Percentiles rank a stretch among this genome's conserved stretches.
Evolutionary conservation across 805 yeast genomes (phyloP).

Genomic region (Lachancea lanzarotensis): DNA sequence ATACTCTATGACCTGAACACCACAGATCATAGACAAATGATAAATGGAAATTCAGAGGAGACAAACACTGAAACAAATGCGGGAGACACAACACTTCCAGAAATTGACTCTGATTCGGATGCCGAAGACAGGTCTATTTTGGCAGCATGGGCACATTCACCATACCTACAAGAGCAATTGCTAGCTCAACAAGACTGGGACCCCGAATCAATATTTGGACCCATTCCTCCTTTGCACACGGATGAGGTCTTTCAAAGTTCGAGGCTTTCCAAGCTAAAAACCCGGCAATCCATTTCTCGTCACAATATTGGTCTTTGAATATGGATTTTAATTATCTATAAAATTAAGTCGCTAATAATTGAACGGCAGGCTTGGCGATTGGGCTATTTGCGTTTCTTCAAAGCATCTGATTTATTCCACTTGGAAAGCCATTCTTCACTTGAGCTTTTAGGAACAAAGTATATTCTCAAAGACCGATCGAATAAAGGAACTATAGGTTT

Average conservation of each 20-base stretch:
- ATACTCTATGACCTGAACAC: constrained; percentile 26
- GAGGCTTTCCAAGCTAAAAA: constrained; percentile 42
- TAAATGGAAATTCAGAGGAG: constrained; percentile 14
- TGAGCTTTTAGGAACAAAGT: constrained; percentile 70
- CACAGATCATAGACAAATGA: constrained; percentile 26
- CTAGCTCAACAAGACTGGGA: constrained; percentile 46
- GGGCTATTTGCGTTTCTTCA: constrained; percentile 37
- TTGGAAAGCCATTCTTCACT: constrained; percentile 55
- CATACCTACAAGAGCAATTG: constrained; percentile 43
- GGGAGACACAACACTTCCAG: constrained; percentile 35
- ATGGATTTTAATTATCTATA: background rate
- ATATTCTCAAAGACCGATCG: constrained; percentile 64
- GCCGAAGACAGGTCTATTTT: constrained; percentile 45
- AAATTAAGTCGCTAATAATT: background rate
- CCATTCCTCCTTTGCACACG: constrained; percentile 60
- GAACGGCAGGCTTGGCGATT: background rate
- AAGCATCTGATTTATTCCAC: constrained; percentile 59
- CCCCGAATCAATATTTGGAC: constrained; percentile 68
- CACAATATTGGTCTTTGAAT: background rate
- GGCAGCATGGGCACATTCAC: constrained; percentile 58
- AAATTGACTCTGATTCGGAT: constrained; percentile 47
- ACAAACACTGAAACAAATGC: constrained; percentile 4
- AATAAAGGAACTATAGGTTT: constrained; percentile 68
- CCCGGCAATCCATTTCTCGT: constrained; percentile 39
- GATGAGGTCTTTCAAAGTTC: constrained; percentile 59